Percentiles rank a stretch among this genome's conserved stretches.
Evolutionary conservation across 352 stramenopile species (phyloP).

Genomic region (Globisporangium radiosum): DNA sequence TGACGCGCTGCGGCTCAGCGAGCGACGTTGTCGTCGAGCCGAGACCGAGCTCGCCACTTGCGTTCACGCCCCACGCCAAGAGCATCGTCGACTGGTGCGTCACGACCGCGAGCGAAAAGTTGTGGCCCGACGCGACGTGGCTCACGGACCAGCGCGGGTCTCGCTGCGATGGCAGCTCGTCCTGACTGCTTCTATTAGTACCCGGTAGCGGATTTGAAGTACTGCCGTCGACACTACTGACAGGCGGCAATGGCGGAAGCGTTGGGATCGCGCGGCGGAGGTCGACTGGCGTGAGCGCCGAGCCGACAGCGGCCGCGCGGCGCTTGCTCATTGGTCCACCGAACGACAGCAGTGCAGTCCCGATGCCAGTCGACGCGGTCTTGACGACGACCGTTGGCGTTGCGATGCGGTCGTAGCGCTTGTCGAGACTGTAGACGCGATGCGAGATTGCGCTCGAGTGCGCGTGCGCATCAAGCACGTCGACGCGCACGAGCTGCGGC

Average conservation of each 20-base stretch:
- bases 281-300: conserved; percentile 26
- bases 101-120: conserved; percentile 54
- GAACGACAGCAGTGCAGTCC: conserved; percentile 33
- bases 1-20: conserved; percentile 30
- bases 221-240: no score
- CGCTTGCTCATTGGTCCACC: conserved; percentile 37
- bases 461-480: conserved; percentile 36
- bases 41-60: conserved; percentile 54
- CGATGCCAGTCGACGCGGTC: conserved; percentile 25
- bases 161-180: background rate
- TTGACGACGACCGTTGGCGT: conserved; percentile 47
- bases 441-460: conserved; percentile 51
- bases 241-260: background rate
- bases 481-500: conserved; percentile 61
- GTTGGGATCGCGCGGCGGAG: conserved; percentile 15
- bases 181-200: background rate
- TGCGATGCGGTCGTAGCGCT: conserved; percentile 46
- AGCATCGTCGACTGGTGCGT: conserved; percentile 34
- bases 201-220: background rate
- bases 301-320: conserved; percentile 27
- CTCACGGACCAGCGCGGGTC: conserved; percentile 35
- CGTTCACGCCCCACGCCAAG: conserved; percentile 48
- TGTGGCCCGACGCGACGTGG: conserved; percentile 45
- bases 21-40: conserved; percentile 24
- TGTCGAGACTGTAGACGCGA: conserved; percentile 59